Evolutionary conservation across 2,329 filamentous ascomycete genomes (phyloP).

Genomic region (Aureobasidium sp.): DNA sequence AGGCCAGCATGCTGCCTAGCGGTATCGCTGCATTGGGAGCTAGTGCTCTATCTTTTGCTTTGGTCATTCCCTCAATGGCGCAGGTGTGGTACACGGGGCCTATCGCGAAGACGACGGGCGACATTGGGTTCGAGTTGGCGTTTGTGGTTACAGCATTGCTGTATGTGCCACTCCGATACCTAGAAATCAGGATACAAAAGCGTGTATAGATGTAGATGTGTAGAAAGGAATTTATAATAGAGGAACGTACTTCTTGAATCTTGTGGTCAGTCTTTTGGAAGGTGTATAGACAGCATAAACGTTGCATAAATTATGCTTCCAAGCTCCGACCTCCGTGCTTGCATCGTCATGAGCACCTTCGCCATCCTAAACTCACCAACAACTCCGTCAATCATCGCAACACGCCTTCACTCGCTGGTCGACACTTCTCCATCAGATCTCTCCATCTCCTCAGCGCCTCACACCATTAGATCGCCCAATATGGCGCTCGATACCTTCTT

Average conservation of each 20-base stretch:
- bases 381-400: conserved; percentile 4
- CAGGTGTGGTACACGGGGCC: conserved; percentile 26
- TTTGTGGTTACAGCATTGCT: conserved; percentile 43
- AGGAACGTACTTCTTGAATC: not conserved
- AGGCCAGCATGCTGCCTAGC: conserved; percentile 31
- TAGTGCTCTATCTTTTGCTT: conserved; percentile 20
- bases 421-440: not conserved
- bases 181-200: conserved; percentile 30
- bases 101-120: conserved; percentile 43
- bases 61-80: conserved; percentile 24
- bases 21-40: conserved; percentile 33
- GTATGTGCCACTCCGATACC: conserved; percentile 37
- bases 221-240: not conserved
- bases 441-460: not conserved
- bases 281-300: not conserved
- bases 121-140: conserved; percentile 60
- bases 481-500: conserved; percentile 99
- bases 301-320: not conserved
- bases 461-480: conserved; percentile 34
- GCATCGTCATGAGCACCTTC: conserved; percentile 1
- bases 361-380: not conserved
- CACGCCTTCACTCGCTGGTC: conserved; percentile 3
- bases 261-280: no score
- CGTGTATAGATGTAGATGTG: conserved; percentile 6
- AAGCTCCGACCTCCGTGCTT: not conserved